Evolutionary conservation across 2,329 filamentous ascomycete genomes (phyloP), one percentile per base, ranked within the genome.

Genomic region (Neopestalotiopsis sp.): DNA sequence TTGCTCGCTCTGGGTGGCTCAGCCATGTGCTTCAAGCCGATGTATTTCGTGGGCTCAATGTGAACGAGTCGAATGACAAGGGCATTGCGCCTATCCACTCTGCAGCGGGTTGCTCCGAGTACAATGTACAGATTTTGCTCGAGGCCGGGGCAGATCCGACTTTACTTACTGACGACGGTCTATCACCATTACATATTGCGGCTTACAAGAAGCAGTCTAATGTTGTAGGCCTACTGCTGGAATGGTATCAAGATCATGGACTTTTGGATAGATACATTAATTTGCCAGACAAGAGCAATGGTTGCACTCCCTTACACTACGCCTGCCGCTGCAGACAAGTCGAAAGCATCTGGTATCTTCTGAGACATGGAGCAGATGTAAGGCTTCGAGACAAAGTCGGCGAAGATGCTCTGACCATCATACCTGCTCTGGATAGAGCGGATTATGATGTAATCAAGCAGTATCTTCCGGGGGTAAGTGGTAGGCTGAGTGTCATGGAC

Each of bases 271-370:
- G 10, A 38, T 10, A 38, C 6, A 38, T 38, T 10, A 38, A 38
- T 10, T 10, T 38, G 13, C 40, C 34, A 17, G 24, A 30, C 17
- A 14, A 34, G 17, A 4, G 5, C 61, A 38, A 24, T 4, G 34
- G 45, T 6, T 32, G 34, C 34, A 28, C 61, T 13, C 61, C 61
- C 17, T 28, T 63, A 32, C 61, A 63, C 30, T 63, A 42, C 45
- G 61, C 61, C 17, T 63, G 61, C 61, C 61, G 61, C 20, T 63
- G 30, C 5, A 32, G 61, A 1, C 34, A 40, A 12, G 6, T 17
- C 6, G 61, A 63, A 42, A 63, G 61, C n/a, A n/a, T 63, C 30
- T 42, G 61, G 61, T n/a, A 63, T 14, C 17, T 63, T 7, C 61
- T 63, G 5, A 3, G 14, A 32, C 20, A 45, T 28, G 61, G 34